phyloP scores from a whole-genome alignment of 2,329 filamentous ascomycete genomes.

The Trichoderma semiorbis region DNA sequence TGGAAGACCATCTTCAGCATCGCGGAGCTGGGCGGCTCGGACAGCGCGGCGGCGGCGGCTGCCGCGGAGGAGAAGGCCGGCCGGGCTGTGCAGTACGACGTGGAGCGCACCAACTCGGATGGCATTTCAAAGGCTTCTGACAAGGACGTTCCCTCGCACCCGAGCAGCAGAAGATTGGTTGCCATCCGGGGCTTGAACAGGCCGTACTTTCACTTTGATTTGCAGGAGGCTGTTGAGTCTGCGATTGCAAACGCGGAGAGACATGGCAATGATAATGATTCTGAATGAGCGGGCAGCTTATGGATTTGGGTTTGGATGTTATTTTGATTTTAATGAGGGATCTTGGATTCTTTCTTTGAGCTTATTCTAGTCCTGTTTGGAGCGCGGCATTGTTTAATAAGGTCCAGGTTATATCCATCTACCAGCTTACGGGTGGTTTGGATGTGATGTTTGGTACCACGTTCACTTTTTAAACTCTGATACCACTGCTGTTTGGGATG shows the following conservation, averaged over 20 bases:
- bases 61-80: conserved; percentile 57
- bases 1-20: conserved; percentile 87
- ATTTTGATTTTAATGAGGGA: background rate
- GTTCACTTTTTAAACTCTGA: background rate
- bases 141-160: conserved; percentile 29
- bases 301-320: background rate
- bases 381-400: background rate
- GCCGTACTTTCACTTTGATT: conserved; percentile 51
- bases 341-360: background rate
- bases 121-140: conserved; percentile 26
- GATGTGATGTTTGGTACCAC: background rate
- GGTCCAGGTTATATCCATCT: background rate
- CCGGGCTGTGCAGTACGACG: conserved; percentile 25
- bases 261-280: background rate
- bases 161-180: conserved; percentile 31
- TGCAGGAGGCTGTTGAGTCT: conserved; percentile 47
- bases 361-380: background rate
- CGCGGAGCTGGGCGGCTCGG: conserved; percentile 72
- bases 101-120: conserved; percentile 28
- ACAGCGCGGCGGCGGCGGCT: conserved; percentile 56
- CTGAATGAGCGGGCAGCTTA: background rate
- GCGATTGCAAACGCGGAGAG: conserved; percentile 37
- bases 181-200: conserved; percentile 46
- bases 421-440: background rate
- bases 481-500: background rate